Base-by-base conservation (phyloP, 2,329 filamentous ascomycete genomes). In the Diaporthe australafricana region DNA sequence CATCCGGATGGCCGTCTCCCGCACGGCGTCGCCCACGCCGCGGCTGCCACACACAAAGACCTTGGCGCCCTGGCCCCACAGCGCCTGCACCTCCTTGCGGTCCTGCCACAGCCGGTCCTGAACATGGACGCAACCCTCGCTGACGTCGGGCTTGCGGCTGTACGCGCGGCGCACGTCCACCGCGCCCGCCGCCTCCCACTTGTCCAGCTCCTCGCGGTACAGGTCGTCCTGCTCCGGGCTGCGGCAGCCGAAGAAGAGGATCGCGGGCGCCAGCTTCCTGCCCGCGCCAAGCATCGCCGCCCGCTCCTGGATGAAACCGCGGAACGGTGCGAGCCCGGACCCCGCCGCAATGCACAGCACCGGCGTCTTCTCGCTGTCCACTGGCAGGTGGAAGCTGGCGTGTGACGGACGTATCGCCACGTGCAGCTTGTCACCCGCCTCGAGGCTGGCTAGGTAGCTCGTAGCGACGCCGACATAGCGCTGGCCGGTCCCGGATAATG, bases 181-280 rank as follows among this genome's bases (percentile, higher is more conserved):
- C 0, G 87, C 90, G 2, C 92, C 92, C 0, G 84, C 77, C 0
- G 77, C 74, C 76, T 90, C 85, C 92, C 92, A 94, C 8, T 77
- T 78, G 17, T 85, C 84, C 4, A 93, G 80, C 74, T 90, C 87
- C 0, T 87, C 85, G 0, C 84, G 81, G 80, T 93, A 93, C 0
- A 93, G 77, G 50, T 89, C 85, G 74, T 93, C 91, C 16, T 82
- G 79, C 0, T 83, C 84, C 0, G 87, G 86, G 6, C 83, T 78
- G 17, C 88, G 87, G 78, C 90, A 93, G 6, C 91, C 92, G 75
- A 89, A 86, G 82, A 92, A 92, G 1, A 93, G 83, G n/a, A 93
- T 74, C 0, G 90, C 89, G 0, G 87, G 88, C 0, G 89, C 91
- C 0, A 93, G 82, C 35, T 78, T 81, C 38, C 71, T 83, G 5